Base-by-base conservation (phyloP, 352 stramenopile genomes). In the Pythium sp. region DNA sequence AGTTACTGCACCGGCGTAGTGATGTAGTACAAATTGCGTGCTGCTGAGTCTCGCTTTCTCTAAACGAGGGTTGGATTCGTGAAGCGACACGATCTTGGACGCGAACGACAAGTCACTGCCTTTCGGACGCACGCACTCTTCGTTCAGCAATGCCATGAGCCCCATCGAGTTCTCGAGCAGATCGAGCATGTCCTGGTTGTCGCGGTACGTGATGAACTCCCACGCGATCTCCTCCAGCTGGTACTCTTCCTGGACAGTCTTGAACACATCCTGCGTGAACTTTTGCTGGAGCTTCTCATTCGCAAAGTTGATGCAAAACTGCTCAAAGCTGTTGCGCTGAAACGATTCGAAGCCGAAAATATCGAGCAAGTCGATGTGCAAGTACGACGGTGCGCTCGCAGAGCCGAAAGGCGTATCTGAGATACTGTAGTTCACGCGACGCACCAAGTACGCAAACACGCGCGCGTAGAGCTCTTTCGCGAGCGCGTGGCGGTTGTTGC, bases 301-400 rank as follows among this genome's bases (percentile, higher is more conserved):
- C 32, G 90, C 93, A 73, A 94, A 98, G 77, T 98, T 98, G 73
- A 98, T 98, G 75, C 94, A 98, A 58, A 98, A 97, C 68, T 99
- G 96, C 70, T 98, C 94, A 65, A 98, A 98, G 56, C 84, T 93
- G 75, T 98, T 98, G 61, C 78, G 84, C 61, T 96, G 73, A 73
- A 99, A 98, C 5, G 81, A 92, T 73, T 99, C 97, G 76, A 99
- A 99, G 22, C 97, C 96, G 72, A 98, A 99, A 70, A 99, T 98
- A 75, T 99, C 97, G 26, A 99, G 84, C 68, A 99, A 79, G 68
- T 97, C 93, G 68, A 99, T 98, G 72, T 97, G 90, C 64, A 88
- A 67, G 64, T 90, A 87, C 11, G 73, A 76, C 2, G 80, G 79
- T 5, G 68, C 66, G 6, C 73, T 76, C 26, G 53, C 43, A 12